phyloP scores from a whole-genome alignment of 305 asterid species.

The Fraxinus nigra region DNA sequence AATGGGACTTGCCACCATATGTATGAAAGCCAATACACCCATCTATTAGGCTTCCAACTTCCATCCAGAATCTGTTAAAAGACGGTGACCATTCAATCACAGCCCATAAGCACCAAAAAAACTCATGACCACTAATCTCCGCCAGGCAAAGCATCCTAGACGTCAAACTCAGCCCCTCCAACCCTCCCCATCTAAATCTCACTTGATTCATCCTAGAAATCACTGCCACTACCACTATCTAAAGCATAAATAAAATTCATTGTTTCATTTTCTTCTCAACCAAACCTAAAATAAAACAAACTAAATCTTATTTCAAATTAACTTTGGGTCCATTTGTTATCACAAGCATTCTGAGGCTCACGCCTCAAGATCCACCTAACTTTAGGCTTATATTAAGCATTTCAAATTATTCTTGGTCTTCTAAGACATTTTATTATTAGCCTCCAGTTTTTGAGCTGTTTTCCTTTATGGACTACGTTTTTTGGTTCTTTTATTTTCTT shows the following conservation, averaged over 20 bases:
- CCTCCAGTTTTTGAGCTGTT: background rate
- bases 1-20: background rate
- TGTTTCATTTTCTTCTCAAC: background rate
- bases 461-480: background rate
- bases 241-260: background rate
- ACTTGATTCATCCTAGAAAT: background rate
- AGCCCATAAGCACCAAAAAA: background rate
- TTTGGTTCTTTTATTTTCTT: background rate
- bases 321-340: background rate
- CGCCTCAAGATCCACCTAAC: background rate
- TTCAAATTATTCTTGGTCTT: background rate
- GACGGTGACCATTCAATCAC: background rate
- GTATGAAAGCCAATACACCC: background rate
- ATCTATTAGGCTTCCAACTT: background rate
- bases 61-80: background rate
- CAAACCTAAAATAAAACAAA: background rate
- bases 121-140: background rate
- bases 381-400: background rate
- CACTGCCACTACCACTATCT: background rate
- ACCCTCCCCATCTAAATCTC: background rate
- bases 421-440: background rate
- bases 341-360: background rate
- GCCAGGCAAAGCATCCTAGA: background rate
- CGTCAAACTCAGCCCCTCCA: background rate
- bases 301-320: background rate